Conservation (phyloP, 495 filamentous ascomycete genomes). For the Saxophila tyrrhenica region DNA sequence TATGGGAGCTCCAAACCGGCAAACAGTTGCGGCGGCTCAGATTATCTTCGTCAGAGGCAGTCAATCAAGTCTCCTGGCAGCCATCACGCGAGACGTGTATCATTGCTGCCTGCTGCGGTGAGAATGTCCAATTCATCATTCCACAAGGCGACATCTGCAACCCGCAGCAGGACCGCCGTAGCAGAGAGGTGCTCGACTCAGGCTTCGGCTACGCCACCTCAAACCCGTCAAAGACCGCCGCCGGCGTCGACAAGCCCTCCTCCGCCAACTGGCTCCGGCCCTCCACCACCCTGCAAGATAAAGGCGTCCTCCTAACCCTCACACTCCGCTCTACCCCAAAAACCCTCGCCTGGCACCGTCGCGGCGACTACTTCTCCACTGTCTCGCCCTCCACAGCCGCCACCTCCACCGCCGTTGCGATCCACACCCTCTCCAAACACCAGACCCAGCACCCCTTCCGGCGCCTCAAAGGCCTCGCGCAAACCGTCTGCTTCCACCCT, state of each 20-base stretch:
- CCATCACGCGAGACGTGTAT: constrained; percentile 71
- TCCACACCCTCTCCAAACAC: constrained; percentile 92
- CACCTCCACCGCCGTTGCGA: constrained; percentile 74
- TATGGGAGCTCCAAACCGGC: constrained; percentile 84
- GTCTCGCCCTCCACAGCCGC: constrained; percentile 73
- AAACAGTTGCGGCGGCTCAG: constrained; percentile 77
- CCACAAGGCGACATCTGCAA: constrained; percentile 48
- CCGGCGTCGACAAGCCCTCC: constrained; percentile 50
- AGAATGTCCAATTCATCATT: constrained; percentile 72
- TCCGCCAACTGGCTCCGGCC: constrained; percentile 76
- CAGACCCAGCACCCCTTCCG: constrained; percentile 89
- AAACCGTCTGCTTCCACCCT: constrained; percentile 89
- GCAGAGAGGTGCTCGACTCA: constrained; percentile 64
- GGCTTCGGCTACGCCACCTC: constrained; percentile 79
- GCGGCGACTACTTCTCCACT: constrained; percentile 88
- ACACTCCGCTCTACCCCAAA: constrained; percentile 51
- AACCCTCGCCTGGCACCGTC: constrained; percentile 87
- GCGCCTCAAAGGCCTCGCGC: constrained; percentile 68
- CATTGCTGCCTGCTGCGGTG: constrained; percentile 70
- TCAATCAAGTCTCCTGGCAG: constrained; percentile 83
- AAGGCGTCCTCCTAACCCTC: constrained; percentile 70
- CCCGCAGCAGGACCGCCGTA: constrained; percentile 60
- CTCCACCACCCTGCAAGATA: constrained; percentile 55
- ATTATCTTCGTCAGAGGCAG: constrained; percentile 67
- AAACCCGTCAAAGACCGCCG: constrained; percentile 42